Evolutionary conservation across 192 early-diverging fungal genomes (phyloP), one percentile per base, ranked within the genome.

Genomic region (Backusella parvicylindrica): DNA sequence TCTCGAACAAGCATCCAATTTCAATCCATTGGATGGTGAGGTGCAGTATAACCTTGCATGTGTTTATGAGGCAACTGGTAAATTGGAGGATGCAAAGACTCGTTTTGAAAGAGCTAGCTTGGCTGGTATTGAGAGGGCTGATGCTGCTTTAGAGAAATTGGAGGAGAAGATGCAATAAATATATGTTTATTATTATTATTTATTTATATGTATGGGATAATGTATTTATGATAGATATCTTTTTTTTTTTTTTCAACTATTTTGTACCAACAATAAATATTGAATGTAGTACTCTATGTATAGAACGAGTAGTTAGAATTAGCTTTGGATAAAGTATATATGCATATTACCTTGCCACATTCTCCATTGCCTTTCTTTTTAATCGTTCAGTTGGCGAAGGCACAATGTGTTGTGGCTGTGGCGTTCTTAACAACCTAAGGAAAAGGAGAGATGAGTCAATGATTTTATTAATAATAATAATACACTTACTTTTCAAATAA

Each of bases 401-500:
- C 15, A 50, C 36, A 37, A 6, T 53, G n/a, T 43, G 63, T 31
- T 37, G 30, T 37, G 75, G 64, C 35, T 28, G 37, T 12, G 47
- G 64, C 35, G 78, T 73, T 56, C 69, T 69, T 33, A 82, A 33
- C 3, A 77, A n/a, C n/a, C 81, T 78, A 43, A 26, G 74, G 18
- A 76, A 21, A 35, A 26, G 13, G 41, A n/a, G 26, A 60, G 23
- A 53, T 26, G 64, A 32, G 26, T 23, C 30, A 35, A 36, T 11
- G 2, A 16, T 15, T n/a, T 47, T 21, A 32, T 43, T 37, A 8
- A 4, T 1, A 9, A 36, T n/a, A 26, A 18, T 0, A 21, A 28
- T 7, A 16, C 4, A 75, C 88, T 75, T 90, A 96, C 95, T 96
- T 96, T 87, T 96, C 95, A 28, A 96, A 79, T 63, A 96, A 77